Evolutionary conservation across 2,329 filamentous ascomycete genomes (phyloP).

Genomic region (Lecanosticta acicola): DNA sequence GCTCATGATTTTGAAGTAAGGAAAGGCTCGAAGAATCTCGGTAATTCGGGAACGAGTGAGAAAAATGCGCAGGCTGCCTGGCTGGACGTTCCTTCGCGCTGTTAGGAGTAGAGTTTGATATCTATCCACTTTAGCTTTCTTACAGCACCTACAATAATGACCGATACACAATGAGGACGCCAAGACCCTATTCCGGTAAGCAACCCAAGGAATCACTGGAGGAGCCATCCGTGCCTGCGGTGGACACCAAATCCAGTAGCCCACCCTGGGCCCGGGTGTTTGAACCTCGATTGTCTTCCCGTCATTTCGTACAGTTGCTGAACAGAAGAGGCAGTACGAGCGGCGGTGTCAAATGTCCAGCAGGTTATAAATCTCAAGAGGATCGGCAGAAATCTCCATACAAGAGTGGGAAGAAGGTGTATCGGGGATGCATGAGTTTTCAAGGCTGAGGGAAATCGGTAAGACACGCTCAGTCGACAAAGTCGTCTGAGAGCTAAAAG

Average conservation of each 20-base stretch:
- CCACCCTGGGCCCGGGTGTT: not conserved
- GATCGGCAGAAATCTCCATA: constrained; percentile 3
- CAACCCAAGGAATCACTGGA: no score
- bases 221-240: no score
- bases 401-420: not conserved
- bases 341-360: constrained; percentile 5
- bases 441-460: constrained; percentile 1
- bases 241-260: not conserved
- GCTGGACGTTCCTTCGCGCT: not conserved
- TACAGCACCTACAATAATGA: not conserved
- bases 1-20: no score
- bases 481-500: not conserved
- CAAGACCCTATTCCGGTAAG: not conserved
- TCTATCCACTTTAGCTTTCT: not conserved
- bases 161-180: not conserved
- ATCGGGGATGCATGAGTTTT: not conserved
- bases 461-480: not conserved
- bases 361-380: constrained; percentile 4
- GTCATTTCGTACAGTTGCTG: not conserved
- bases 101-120: not conserved
- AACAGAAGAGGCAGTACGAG: not conserved
- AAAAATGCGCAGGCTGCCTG: no score
- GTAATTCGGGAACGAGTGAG: no score
- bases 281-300: not conserved
- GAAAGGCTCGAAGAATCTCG: no score